Conservation (phyloP, 2,329 filamentous ascomycete species). For the Blastomyces parvus region DNA sequence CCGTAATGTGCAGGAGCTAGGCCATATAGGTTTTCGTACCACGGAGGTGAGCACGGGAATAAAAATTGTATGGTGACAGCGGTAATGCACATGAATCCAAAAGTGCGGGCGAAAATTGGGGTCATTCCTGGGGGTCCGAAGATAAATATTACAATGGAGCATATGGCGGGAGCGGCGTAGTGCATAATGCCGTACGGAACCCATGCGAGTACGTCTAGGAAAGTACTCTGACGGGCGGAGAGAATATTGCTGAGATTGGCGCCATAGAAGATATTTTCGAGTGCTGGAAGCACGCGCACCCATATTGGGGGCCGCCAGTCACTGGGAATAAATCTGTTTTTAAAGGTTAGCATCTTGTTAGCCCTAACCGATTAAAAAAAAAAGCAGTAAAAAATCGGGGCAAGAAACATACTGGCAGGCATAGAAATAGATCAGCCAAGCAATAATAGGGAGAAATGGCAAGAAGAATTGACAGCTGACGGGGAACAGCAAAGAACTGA, state of each 20-base stretch:
- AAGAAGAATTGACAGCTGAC: conserved; percentile 85
- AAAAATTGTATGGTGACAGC: conserved; percentile 81
- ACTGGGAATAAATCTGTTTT: conserved; percentile 68
- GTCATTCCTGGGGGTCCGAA: conserved; percentile 79
- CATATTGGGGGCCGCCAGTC: conserved; percentile 88
- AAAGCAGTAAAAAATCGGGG: neutral
- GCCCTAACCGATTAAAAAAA: neutral
- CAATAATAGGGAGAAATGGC: conserved; percentile 73
- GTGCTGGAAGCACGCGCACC: conserved; percentile 85
- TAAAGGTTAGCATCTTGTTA: neutral
- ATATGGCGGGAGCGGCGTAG: conserved; percentile 75
- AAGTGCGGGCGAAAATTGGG: conserved; percentile 74
- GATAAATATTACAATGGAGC: conserved; percentile 70
- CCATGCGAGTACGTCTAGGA: conserved; percentile 84
- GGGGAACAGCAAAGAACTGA: conserved; percentile 66
- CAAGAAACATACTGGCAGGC: conserved; percentile 66
- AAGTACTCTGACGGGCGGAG: conserved; percentile 73
- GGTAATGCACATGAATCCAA: conserved; percentile 84
- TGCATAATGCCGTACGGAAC: conserved; percentile 86
- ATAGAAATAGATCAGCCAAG: conserved; percentile 86
- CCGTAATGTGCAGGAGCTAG: conserved; percentile 85
- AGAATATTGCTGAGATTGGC: conserved; percentile 94
- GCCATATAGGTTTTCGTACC: conserved; percentile 93
- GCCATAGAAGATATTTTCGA: conserved; percentile 94
- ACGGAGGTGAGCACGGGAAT: conserved; percentile 90